Percentiles rank a stretch among this genome's conserved stretches.
phyloP scores from a whole-genome alignment of 2,329 filamentous ascomycete genomes.

The Exophiala bonariae region DNA sequence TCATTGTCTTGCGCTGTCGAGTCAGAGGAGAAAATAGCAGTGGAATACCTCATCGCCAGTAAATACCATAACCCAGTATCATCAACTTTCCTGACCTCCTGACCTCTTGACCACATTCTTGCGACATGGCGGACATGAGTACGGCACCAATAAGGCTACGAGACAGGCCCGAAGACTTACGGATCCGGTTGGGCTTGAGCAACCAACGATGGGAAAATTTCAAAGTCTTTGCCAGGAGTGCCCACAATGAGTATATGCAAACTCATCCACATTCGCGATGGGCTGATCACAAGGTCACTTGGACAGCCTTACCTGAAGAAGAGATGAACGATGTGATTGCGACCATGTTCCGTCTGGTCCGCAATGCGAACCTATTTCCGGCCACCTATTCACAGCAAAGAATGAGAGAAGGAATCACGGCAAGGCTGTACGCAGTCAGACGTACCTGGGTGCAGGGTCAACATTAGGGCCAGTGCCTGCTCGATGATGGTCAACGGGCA shows the following conservation, averaged over 20 bases:
- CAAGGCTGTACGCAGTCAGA: slow-evolving; percentile 22
- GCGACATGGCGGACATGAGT: slow-evolving; percentile 22
- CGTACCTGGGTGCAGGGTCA: slow-evolving; percentile 23
- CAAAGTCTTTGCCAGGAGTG: slow-evolving; percentile 21
- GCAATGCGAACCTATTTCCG: slow-evolving; percentile 17
- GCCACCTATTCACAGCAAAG: slow-evolving; percentile 8
- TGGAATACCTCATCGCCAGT: not conserved
- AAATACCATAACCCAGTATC: slow-evolving; percentile 6
- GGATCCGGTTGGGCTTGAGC: slow-evolving; percentile 19
- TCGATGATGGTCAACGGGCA: too few species aligned
- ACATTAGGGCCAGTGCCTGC: too few species aligned
- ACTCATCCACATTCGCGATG: slow-evolving; percentile 21
- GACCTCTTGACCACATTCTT: too few species aligned
- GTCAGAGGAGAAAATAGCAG: slow-evolving; percentile 12
- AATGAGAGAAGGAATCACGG: slow-evolving; percentile 19
- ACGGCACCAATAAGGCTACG: slow-evolving; percentile 21
- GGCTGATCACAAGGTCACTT: slow-evolving; percentile 20
- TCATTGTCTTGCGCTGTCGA: slow-evolving; percentile 3
- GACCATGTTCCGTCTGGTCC: slow-evolving; percentile 20
- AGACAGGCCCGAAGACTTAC: slow-evolving; percentile 19
- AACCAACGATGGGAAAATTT: slow-evolving; percentile 22
- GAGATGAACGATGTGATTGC: slow-evolving; percentile 18
- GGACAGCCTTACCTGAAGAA: slow-evolving; percentile 21
- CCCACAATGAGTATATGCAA: slow-evolving; percentile 20
- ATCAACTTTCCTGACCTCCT: not conserved